Conservation (phyloP, 1,284 basidiomycete genomes). For the Ceratobasidium sp. region DNA sequence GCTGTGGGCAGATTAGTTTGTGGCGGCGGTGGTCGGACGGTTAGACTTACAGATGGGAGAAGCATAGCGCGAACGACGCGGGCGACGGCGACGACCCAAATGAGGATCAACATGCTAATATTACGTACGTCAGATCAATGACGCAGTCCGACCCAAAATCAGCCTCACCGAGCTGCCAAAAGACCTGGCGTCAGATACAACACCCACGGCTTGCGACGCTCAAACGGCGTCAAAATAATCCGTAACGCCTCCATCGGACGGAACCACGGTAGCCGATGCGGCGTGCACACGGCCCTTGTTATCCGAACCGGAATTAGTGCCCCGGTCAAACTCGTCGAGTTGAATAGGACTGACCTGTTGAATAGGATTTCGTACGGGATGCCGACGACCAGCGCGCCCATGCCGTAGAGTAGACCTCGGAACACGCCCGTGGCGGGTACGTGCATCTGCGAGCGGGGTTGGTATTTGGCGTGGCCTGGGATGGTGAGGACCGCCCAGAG, state of each 20-base stretch:
- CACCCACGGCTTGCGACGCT: slow-evolving; percentile 82
- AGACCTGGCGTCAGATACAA: slow-evolving; percentile 89
- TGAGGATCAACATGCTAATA: slow-evolving; percentile 67
- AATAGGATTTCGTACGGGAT: slow-evolving; percentile 86
- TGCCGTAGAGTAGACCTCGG: slow-evolving; percentile 66
- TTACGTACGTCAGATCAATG: neutral
- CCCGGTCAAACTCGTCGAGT: neutral
- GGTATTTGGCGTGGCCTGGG: slow-evolving; percentile 39
- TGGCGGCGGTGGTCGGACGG: neutral
- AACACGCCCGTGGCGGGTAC: slow-evolving; percentile 78
- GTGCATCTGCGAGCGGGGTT: slow-evolving; percentile 63
- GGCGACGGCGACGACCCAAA: slow-evolving; percentile 76
- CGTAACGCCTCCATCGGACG: slow-evolving; percentile 73
- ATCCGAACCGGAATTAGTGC: neutral
- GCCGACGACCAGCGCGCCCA: slow-evolving; percentile 78
- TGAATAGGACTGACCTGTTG: slow-evolving; percentile 68
- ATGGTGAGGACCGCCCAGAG: slow-evolving; percentile 61
- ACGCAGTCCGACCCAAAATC: neutral
- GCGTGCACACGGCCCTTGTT: slow-evolving; percentile 86
- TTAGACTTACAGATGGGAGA: slow-evolving; percentile 63
- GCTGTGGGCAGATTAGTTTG: neutral
- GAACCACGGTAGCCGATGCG: slow-evolving; percentile 81
- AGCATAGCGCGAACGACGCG: slow-evolving; percentile 75
- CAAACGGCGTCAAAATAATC: slow-evolving; percentile 83
- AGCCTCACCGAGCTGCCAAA: slow-evolving; percentile 68